Evolutionary conservation across 2,329 filamentous ascomycete species (phyloP).

Genomic region (Mycocentrospora acerina): DNA sequence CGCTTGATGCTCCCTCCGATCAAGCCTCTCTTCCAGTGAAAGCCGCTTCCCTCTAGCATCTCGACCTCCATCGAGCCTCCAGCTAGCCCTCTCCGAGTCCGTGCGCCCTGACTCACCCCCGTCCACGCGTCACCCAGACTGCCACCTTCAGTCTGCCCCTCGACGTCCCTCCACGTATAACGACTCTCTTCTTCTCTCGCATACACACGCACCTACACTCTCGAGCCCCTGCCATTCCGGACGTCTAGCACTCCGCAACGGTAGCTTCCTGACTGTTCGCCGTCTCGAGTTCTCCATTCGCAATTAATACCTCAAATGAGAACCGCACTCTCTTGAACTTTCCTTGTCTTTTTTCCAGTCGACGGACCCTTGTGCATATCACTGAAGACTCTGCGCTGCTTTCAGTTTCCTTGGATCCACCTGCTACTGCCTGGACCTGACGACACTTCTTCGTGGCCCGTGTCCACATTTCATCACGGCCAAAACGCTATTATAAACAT

Average conservation of each 20-base stretch:
- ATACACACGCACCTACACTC: slow-evolving; percentile 37
- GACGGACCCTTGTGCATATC: slow-evolving; percentile 44
- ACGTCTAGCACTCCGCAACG: slow-evolving; percentile 29
- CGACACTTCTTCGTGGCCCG: slow-evolving; percentile 25
- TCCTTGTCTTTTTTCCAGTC: slow-evolving; percentile 43
- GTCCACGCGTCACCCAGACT: slow-evolving; percentile 30
- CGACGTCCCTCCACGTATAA: slow-evolving; percentile 41
- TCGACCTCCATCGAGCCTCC: slow-evolving; percentile 21
- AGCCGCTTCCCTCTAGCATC: slow-evolving; percentile 29
- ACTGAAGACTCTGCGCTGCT: slow-evolving; percentile 39
- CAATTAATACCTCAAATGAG: slow-evolving; percentile 48
- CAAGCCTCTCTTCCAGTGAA: slow-evolving; percentile 24
- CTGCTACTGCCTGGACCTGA: slow-evolving; percentile 29
- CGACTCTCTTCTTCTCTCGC: slow-evolving; percentile 37
- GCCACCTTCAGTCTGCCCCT: slow-evolving; percentile 26
- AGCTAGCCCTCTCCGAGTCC: slow-evolving; percentile 34
- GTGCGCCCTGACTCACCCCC: slow-evolving; percentile 40
- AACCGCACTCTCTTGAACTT: slow-evolving; percentile 47
- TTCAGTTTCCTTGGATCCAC: slow-evolving; percentile 30
- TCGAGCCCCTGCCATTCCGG: slow-evolving; percentile 26
- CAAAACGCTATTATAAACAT: slow-evolving; percentile 31
- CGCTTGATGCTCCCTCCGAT: slow-evolving; percentile 26
- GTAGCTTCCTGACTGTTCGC: slow-evolving; percentile 36
- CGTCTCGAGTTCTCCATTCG: slow-evolving; percentile 43
- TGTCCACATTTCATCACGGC: slow-evolving; percentile 19